Conservation (phyloP, 257 asterid species). For the Anisodus acutangulus region DNA sequence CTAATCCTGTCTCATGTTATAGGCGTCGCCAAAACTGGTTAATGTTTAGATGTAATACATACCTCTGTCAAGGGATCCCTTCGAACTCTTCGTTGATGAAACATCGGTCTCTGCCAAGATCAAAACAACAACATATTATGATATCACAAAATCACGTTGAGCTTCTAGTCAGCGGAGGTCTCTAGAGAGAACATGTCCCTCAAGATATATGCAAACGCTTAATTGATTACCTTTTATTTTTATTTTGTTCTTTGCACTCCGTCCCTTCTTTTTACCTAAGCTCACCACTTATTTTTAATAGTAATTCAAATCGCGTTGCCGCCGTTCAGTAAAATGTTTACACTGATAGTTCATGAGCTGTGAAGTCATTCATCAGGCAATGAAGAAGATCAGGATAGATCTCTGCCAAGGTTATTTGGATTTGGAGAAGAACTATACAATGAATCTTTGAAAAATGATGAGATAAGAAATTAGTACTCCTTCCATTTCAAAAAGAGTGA, state of each 20-base stretch:
- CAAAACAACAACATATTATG: neutral
- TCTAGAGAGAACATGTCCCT: neutral
- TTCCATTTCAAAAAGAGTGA: neutral
- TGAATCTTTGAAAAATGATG: neutral
- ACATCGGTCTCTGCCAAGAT: neutral
- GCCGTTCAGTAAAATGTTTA: too few species aligned
- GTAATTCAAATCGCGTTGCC: too few species aligned
- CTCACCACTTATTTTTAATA: neutral
- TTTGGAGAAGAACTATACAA: neutral
- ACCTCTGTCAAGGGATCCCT: neutral
- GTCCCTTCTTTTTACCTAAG: too few species aligned
- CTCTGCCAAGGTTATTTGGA: neutral
- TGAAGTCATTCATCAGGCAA: too few species aligned
- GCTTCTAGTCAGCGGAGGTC: neutral
- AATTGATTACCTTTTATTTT: neutral
- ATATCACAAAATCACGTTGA: neutral
- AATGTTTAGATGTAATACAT: neutral
- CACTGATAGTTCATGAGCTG: too few species aligned
- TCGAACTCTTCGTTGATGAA: neutral
- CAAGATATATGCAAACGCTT: neutral
- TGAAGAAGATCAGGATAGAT: neutral
- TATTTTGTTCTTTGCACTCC: too few species aligned
- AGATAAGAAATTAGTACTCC: neutral
- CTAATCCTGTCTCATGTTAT: conserved; percentile 14
- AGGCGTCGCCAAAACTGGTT: neutral